Base-by-base conservation (phyloP, 371 early-diverging fungal species). In the Parasitella parasitica region DNA sequence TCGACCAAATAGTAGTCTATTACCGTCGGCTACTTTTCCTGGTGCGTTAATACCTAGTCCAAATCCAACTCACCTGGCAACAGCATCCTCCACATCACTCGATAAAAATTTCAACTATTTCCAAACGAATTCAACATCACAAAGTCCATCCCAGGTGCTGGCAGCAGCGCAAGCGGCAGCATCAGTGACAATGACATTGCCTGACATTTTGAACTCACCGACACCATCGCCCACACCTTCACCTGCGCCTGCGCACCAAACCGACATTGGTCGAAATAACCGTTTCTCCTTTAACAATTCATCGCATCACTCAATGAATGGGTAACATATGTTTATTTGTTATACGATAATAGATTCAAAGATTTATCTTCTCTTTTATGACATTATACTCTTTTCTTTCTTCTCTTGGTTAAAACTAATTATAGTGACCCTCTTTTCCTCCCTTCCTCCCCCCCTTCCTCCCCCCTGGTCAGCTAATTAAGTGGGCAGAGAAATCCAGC, bases 51-150 rank as follows among this genome's bases (percentile, higher is more conserved):
- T 55, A 12, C 34, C 68, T 24, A 63, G 56, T 38, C 56, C 75
- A 38, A 66, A 63, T 43, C 67, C 70, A 4, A 62, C 66, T 18
- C 66, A 66, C 38, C 52, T 71, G 22, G 35, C 71, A 30, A 32
- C 75, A n/a, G 71, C 71, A 37, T 22, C 46, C 20, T 46, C 46
- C 13, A 9, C 46, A 24, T 46, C 46, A 46, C 46, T 46, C 24
- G 57, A 52, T 43, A 38, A 51, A 15, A 38, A 49, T 30, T 41
- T 39, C 22, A 32, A 30, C 26, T 52, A 46, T 20, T 34, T 34
- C 32, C 46, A 20, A 22, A 20, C 54, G 9, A 30, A 26, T 20
- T n/a, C n/a, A n/a, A 30, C 35, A 35, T 50, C 50, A 1, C 50
- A 30, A 16, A 50, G 50, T 16, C 32, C 32, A 48, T 32, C 26